Base-by-base conservation (phyloP, 176 grass and related monocot genomes). In the Hsuehochloa calcarea region DNA sequence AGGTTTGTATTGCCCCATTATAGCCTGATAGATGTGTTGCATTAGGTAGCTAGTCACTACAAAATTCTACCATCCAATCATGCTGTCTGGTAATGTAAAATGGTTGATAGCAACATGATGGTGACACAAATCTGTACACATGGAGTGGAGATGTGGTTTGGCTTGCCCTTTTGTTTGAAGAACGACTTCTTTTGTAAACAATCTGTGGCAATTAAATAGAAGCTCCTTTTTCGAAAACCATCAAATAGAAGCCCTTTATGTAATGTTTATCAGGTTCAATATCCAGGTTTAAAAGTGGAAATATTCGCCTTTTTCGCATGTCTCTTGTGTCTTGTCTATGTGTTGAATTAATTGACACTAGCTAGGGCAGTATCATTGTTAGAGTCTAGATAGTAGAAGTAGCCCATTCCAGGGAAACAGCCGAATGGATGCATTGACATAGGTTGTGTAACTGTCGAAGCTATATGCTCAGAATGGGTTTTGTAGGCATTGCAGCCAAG, bases 1-100 rank as follows among this genome's bases (percentile, higher is more conserved):
- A 98, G 93, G 96, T 98, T 83, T 49, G 88, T 78, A 66, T 81
- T 74, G 83, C 56, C 39, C 79, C 68, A 40, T 77, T 19, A 22
- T 3, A 34, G n/a, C 59, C 22, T 78, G 59, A 78, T 80, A 56
- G n/a, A 11, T 46, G 4, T 83, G 16, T 43, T 87, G 20, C 58
- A 90, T 44, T 70, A 29, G 2, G 29, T 73, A 64, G 45, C 35
- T 74, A 72, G 16, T 78, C 34, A 34, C 39, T 35, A 9, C 38
- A 54, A 43, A 47, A 23, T 50, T 51, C 9, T 75, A 49, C 20
- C 41, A 25, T 25, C 20, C 17, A 44, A 56, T 39, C 13, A 65
- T 68, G 67, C 17, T 75, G 23, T 31, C 8, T 43, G 13, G 50
- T 63, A 72, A 8, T 68, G n/a, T 80, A 75, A 89, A 74, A 87